Evolutionary conservation across 345 rosid species (phyloP).

Genomic region (Gossypium australe): DNA sequence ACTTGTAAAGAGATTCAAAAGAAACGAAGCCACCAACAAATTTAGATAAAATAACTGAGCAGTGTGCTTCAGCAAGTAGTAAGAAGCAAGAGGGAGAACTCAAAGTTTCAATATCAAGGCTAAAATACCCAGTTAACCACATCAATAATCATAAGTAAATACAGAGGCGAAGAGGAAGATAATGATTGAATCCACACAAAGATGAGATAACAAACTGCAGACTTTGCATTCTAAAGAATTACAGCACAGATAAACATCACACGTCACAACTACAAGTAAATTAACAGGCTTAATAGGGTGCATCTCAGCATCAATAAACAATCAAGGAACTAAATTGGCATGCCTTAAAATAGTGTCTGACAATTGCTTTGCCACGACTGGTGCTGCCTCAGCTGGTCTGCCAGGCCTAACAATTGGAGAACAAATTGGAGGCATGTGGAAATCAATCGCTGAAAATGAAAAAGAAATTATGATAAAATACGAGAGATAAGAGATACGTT

Average conservation of each 20-base stretch:
- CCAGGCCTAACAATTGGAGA: conserved; percentile 95
- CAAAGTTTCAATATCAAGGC: background rate
- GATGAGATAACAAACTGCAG: background rate
- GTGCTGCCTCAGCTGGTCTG: conserved; percentile 88
- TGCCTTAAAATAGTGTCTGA: conserved; percentile 71
- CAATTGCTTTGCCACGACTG: conserved; percentile 71
- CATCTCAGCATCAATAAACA: background rate
- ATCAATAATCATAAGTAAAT: background rate
- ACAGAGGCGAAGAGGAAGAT: background rate
- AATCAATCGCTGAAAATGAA: conserved; percentile 63
- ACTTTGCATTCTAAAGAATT: background rate
- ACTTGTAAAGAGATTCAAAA: background rate
- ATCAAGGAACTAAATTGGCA: conserved; percentile 5
- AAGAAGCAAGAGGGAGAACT: too few relatives aligned
- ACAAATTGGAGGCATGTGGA: conserved; percentile 95
- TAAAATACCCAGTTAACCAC: background rate
- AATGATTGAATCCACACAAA: background rate
- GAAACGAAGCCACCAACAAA: background rate
- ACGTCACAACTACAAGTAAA: background rate
- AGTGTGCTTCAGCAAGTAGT: too few relatives aligned
- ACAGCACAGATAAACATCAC: background rate
- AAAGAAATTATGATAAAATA: conserved; percentile 2
- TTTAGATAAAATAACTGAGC: background rate
- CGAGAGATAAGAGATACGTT: background rate
- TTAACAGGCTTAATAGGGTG: background rate